A percentile compares a stretch with the other conserved stretches of the same genome.
These are phyloP conservation scores for Didymella lethalis DNA, from an alignment of 2,329 filamentous ascomycete genomes.

Conservation along the genomic window DNA sequence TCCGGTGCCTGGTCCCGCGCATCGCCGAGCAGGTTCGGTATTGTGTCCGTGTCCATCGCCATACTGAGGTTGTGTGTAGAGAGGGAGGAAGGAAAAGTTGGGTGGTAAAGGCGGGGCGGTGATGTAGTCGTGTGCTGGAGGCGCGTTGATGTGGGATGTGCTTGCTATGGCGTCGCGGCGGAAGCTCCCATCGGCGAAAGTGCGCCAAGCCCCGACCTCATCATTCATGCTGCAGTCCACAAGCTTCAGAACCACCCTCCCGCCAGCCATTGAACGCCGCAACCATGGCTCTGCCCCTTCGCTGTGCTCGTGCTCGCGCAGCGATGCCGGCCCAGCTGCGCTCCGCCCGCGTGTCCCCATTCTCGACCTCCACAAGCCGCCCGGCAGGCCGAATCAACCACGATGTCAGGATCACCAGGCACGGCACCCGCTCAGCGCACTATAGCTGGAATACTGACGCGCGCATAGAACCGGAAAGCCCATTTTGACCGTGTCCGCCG, in stretches of 20 bases:
- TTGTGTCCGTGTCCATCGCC: slow-evolving; percentile 83
- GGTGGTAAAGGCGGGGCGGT: neutral
- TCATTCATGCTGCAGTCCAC: slow-evolving; percentile 32
- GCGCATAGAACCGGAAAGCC: slow-evolving; percentile 82
- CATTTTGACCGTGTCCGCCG: slow-evolving; percentile 85
- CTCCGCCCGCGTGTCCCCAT: slow-evolving; percentile 37
- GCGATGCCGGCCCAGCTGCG: slow-evolving; percentile 45
- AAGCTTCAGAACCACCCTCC: slow-evolving; percentile 39
- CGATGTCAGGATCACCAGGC: slow-evolving; percentile 84
- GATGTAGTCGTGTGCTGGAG: slow-evolving; percentile 10
- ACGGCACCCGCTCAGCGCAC: slow-evolving; percentile 6
- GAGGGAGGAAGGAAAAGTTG: slow-evolving; percentile 10
- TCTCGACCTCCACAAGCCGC: slow-evolving; percentile 41
- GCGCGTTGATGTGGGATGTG: slow-evolving; percentile 30
- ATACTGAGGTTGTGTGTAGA: slow-evolving; percentile 31
- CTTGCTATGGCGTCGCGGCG: slow-evolving; percentile 25
- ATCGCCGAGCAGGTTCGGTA: slow-evolving; percentile 89
- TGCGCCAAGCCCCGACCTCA: slow-evolving; percentile 36
- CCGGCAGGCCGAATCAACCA: slow-evolving; percentile 58
- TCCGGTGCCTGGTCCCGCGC: slow-evolving; percentile 88
- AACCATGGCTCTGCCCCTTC: slow-evolving; percentile 52
- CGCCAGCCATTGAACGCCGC: slow-evolving; percentile 50
- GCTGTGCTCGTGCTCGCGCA: slow-evolving; percentile 51
- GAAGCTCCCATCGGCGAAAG: slow-evolving; percentile 31
- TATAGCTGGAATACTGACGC: slow-evolving; percentile 20